Conservation (phyloP, 2,329 filamentous ascomycete genomes). For the Hypocreales sp. region DNA sequence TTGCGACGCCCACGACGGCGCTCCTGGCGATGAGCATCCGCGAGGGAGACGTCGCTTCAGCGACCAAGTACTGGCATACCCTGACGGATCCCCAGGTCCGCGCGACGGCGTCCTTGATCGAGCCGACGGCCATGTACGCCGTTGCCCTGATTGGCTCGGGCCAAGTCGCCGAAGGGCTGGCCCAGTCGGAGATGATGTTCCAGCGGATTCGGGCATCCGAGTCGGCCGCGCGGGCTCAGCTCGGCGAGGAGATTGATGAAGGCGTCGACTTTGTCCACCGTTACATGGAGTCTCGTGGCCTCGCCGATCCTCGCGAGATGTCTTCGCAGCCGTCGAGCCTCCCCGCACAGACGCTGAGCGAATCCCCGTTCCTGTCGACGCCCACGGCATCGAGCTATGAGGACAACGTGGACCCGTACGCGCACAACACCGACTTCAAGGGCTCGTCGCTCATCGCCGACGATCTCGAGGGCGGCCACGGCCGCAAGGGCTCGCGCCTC, state of each 20-base stretch:
- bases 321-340: constrained; percentile 29
- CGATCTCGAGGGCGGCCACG: constrained; percentile 66
- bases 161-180: constrained; percentile 66
- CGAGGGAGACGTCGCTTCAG: constrained; percentile 60
- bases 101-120: constrained; percentile 53
- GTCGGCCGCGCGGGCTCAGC: constrained; percentile 32
- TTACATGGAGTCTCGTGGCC: constrained; percentile 41
- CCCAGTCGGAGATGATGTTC: constrained; percentile 75
- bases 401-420: constrained; percentile 83
- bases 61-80: constrained; percentile 67
- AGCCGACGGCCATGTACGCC: constrained; percentile 81
- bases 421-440: constrained; percentile 80
- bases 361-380: constrained; percentile 38
- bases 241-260: constrained; percentile 74
- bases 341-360: constrained; percentile 23
- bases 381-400: constrained; percentile 48
- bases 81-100: constrained; percentile 47
- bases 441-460: constrained; percentile 85
- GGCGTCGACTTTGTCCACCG: constrained; percentile 53
- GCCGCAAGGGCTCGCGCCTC: constrained; percentile 56
- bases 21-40: constrained; percentile 79
- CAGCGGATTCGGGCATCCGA: constrained; percentile 56
- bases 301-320: constrained; percentile 38
- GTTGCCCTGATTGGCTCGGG: constrained; percentile 78
- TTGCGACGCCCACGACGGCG: constrained; percentile 53